Evolutionary conservation across 495 filamentous ascomycete genomes (phyloP), one percentile per base, ranked within the genome.

Genomic region (Penicillium canariense): DNA sequence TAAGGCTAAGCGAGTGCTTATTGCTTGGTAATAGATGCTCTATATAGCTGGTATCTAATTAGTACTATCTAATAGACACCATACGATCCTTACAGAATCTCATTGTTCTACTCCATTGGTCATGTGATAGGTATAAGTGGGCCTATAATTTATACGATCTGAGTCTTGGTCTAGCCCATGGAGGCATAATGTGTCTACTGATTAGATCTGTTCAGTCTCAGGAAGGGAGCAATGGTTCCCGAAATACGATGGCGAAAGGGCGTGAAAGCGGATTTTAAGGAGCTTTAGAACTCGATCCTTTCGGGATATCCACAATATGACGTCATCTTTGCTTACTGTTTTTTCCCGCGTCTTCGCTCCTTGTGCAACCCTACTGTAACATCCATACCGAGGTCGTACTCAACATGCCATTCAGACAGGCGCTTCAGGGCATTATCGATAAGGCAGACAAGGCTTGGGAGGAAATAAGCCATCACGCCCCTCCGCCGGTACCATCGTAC

Each of bases 401-500:
- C 60, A 60, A 60, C 27, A 66, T 66, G 63, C 57, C 63, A 50
- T 64, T 66, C 60, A 61, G 60, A 66, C 60, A 66, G 40, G 58
- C 61, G 0, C 35, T 66, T 49, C 60, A 66, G 42, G 63, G 57
- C 34, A 58, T 66, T 34, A 26, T 66, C 35, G 43, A 64, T 31
- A 66, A 66, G 45, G 63, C 55, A 44, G 63, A 66, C 46, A 66
- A 66, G 52, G 52, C 60, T 15, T 66, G 60, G 63, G 63, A 52
- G 5, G 57, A 61, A 42, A 31, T 61, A 20, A 63, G 18, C 55
- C 25, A 63, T 43, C 55, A n/a, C 0, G 31, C 22, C 40, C 25
- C 60, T 36, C 57, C 32, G 47, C 47, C 57, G 20, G 46, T 10
- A 42, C 48, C 51, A 14, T 63, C 63, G 27, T 40, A 55, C 52